Conservation (phyloP, 2,329 filamentous ascomycete genomes). For the Pestalotiopsis sp. region DNA sequence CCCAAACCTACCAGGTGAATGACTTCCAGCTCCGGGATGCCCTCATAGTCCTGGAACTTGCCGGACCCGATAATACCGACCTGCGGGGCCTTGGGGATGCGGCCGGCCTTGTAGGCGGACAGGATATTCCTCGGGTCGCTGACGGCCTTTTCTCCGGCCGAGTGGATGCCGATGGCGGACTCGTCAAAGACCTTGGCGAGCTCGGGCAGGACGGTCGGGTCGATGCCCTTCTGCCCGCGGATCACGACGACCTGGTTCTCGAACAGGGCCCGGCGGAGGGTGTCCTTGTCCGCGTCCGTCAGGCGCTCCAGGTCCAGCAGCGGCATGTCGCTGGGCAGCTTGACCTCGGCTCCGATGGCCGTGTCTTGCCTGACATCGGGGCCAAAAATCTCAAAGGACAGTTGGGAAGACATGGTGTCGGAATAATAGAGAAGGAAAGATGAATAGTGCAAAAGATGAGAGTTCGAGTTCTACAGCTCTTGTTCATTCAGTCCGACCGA, state of each 20-base stretch:
- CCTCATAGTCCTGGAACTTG: slow-evolving; percentile 5
- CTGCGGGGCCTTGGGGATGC: slow-evolving; percentile 3
- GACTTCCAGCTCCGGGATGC: neutral
- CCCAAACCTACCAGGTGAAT: slow-evolving; percentile 1
- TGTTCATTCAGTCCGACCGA: neutral
- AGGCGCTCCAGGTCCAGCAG: neutral
- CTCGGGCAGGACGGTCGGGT: neutral
- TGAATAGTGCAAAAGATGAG: neutral
- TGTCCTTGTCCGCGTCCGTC: neutral
- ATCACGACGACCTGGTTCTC: slow-evolving; percentile 3
- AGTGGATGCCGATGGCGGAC: slow-evolving; percentile 3
- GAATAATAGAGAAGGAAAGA: neutral
- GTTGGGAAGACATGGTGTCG: neutral
- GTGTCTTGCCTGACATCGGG: neutral
- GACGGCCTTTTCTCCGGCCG: slow-evolving; percentile 7
- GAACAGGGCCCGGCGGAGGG: neutral
- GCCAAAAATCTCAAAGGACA: neutral
- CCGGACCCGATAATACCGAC: slow-evolving; percentile 4
- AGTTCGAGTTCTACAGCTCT: neutral
- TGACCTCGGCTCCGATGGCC: slow-evolving; percentile 3
- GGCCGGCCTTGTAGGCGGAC: slow-evolving; percentile 3
- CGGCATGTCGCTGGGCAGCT: slow-evolving; percentile 3
- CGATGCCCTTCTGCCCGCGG: neutral
- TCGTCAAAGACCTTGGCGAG: slow-evolving; percentile 8
- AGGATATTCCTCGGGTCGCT: slow-evolving; percentile 6